Conservation (phyloP, 192 early-diverging fungal species). For the Oehlia diaphana region DNA sequence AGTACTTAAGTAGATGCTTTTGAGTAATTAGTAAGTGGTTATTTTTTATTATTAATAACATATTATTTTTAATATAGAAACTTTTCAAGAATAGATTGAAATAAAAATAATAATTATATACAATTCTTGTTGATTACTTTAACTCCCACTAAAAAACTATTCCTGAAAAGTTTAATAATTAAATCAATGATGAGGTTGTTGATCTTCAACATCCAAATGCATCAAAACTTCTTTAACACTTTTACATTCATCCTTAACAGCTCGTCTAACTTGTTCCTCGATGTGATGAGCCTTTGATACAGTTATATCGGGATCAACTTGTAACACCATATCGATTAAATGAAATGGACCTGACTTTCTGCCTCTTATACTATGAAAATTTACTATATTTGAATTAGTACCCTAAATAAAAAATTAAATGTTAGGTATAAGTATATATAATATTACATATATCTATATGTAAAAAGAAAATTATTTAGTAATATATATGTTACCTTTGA, state of each 20-base stretch:
- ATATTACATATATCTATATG: not conserved
- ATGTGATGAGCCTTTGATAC: slow-evolving; percentile 49
- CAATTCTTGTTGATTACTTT: too few relatives aligned
- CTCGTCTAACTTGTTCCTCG: slow-evolving; percentile 30
- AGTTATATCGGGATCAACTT: slow-evolving; percentile 48
- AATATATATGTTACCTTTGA: not conserved
- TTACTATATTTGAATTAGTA: slow-evolving; percentile 40
- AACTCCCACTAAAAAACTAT: too few relatives aligned
- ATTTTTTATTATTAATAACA: too few relatives aligned
- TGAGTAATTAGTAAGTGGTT: too few relatives aligned
- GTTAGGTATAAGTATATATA: not conserved
- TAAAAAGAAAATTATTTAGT: not conserved
- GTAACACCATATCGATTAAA: slow-evolving; percentile 54
- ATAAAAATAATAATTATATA: too few relatives aligned
- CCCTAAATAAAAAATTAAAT: slow-evolving; percentile 9
- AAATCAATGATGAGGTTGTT: slow-evolving; percentile 28
- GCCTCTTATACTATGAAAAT: slow-evolving; percentile 49
- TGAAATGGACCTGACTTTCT: slow-evolving; percentile 60
- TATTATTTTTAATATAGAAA: too few relatives aligned
- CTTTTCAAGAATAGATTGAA: too few relatives aligned
- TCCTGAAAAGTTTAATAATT: too few relatives aligned
- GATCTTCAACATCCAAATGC: slow-evolving; percentile 40
- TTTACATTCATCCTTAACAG: slow-evolving; percentile 35
- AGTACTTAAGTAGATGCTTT: too few relatives aligned
- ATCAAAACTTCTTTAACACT: slow-evolving; percentile 41